Conservation (phyloP, 305 asterid species). For the Euphrasia arctica region DNA sequence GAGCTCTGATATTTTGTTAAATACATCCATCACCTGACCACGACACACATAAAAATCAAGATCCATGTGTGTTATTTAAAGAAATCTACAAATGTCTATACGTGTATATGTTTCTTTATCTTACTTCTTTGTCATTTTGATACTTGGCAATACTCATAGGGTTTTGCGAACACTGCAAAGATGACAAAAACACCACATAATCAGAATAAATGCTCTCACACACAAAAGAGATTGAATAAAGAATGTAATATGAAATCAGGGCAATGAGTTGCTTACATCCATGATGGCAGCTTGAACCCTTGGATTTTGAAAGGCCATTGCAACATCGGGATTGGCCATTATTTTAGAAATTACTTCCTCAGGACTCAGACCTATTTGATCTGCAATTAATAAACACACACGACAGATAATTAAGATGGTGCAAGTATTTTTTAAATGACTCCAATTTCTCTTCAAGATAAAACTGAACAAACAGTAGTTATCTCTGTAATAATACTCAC, state of each 20-base stretch:
- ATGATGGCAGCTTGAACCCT: slow-evolving; percentile 98
- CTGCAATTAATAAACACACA: slow-evolving; percentile 36
- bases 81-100: neutral
- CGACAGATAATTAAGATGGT: slow-evolving; percentile 9
- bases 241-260: slow-evolving; percentile 1
- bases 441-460: neutral
- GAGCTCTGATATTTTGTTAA: slow-evolving; percentile 89
- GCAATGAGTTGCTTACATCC: slow-evolving; percentile 59
- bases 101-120: neutral
- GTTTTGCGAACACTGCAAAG: slow-evolving; percentile 90
- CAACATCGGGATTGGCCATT: slow-evolving; percentile 96
- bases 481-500: slow-evolving; percentile 39
- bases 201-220: neutral
- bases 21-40: slow-evolving; percentile 89
- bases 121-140: slow-evolving; percentile 97
- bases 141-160: slow-evolving; percentile 87
- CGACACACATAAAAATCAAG: neutral
- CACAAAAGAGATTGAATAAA: neutral
- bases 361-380: slow-evolving; percentile 93
- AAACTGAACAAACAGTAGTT: slow-evolving; percentile 2
- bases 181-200: slow-evolving; percentile 10
- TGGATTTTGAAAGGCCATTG: slow-evolving; percentile 98
- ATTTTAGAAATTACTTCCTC: slow-evolving; percentile 94
- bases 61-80: neutral
- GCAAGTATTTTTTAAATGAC: neutral